Conservation (phyloP, 2,329 filamentous ascomycete genomes). For the Aspergillus chevalieri region DNA sequence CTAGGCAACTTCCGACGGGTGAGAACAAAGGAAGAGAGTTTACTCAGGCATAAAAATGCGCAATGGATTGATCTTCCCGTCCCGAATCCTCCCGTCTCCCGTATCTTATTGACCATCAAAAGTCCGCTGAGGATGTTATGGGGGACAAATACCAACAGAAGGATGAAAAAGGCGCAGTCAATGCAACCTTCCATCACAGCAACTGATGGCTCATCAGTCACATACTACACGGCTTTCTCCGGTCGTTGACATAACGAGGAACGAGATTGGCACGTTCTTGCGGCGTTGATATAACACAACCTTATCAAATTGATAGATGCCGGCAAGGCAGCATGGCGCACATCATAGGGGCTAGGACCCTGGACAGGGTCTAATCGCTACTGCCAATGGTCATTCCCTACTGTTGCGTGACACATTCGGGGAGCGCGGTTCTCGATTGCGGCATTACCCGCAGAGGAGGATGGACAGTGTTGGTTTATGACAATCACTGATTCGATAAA, state of each 20-base stretch:
- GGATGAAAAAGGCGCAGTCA: neutral
- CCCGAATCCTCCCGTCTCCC: constrained; percentile 3
- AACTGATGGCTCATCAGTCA: constrained; percentile 8
- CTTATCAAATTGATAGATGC: neutral
- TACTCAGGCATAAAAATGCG: constrained; percentile 12
- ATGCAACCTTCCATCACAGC: neutral
- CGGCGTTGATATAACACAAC: neutral
- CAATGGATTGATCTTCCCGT: constrained; percentile 7
- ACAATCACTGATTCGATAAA: constrained; percentile 18
- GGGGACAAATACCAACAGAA: constrained; percentile 5
- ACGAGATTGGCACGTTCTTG: constrained; percentile 2
- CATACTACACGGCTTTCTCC: constrained; percentile 1
- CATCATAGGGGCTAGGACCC: neutral
- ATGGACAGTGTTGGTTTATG: constrained; percentile 14
- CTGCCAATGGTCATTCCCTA: neutral
- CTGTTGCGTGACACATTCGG: neutral
- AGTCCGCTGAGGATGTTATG: constrained; percentile 7
- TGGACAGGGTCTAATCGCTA: constrained; percentile 5
- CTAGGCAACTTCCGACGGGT: no score
- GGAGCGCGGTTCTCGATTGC: neutral
- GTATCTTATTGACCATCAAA: constrained; percentile 8
- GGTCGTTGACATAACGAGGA: neutral
- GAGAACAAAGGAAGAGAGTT: neutral
- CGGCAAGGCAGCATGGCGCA: neutral
- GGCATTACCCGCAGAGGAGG: neutral